A percentile compares a stretch with the other conserved stretches of the same genome.
These are phyloP conservation scores for Penicillium malachiteum DNA, from an alignment of 495 filamentous ascomycete genomes.

Conservation along the genomic window DNA sequence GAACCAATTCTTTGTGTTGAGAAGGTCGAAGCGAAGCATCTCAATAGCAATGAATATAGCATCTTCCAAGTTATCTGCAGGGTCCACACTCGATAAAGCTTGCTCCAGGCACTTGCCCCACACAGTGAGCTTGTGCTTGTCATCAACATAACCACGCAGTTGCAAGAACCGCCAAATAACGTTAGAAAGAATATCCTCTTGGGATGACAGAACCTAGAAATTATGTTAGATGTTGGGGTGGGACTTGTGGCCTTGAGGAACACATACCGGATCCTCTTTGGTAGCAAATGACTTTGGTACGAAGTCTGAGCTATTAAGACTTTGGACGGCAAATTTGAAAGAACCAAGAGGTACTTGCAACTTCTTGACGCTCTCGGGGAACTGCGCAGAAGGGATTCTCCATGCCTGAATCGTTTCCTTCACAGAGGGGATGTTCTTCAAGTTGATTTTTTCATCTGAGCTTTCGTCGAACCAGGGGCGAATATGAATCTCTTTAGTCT, in stretches of 20 bases:
- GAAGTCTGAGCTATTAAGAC: slow-evolving; percentile 65
- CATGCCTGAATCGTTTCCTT: slow-evolving; percentile 64
- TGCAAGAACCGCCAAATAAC: slow-evolving; percentile 86
- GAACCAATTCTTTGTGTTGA: slow-evolving; percentile 65
- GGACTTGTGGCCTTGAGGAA: not conserved
- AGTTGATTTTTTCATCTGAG: slow-evolving; percentile 61
- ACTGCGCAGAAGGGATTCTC: slow-evolving; percentile 61
- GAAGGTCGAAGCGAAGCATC: slow-evolving; percentile 68
- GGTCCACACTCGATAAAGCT: slow-evolving; percentile 61
- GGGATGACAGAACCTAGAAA: slow-evolving; percentile 42
- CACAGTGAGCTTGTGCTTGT: slow-evolving; percentile 73
- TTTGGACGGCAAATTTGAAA: slow-evolving; percentile 48
- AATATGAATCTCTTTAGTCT: slow-evolving; percentile 70
- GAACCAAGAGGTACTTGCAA: slow-evolving; percentile 39
- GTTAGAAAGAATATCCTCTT: slow-evolving; percentile 73
- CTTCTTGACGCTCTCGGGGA: slow-evolving; percentile 44
- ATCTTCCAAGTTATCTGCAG: slow-evolving; percentile 56
- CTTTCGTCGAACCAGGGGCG: slow-evolving; percentile 83
- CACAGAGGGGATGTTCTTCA: slow-evolving; percentile 61
- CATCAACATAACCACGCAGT: slow-evolving; percentile 78
- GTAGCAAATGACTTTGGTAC: slow-evolving; percentile 59
- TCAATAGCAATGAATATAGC: slow-evolving; percentile 76
- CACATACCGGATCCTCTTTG: slow-evolving; percentile 37
- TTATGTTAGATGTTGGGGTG: not conserved
- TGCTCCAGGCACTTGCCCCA: slow-evolving; percentile 81